Evolutionary conservation across 2,329 filamentous ascomycete genomes (phyloP).

Genomic region (Hypoxylon sp.): DNA sequence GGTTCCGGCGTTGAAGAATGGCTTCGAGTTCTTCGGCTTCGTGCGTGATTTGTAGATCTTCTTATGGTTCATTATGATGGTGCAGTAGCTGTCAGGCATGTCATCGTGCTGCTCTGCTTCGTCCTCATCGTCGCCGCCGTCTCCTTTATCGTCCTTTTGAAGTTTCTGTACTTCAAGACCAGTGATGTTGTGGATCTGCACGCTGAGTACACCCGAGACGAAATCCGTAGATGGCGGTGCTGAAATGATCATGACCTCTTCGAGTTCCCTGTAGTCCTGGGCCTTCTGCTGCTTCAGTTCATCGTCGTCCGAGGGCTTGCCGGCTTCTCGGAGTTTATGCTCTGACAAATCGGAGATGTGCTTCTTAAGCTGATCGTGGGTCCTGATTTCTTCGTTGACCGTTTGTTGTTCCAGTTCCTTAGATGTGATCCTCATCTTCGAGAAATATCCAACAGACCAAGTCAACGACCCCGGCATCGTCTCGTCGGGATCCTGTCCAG

Average conservation of each 20-base stretch:
- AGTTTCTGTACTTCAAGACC: conserved; percentile 69
- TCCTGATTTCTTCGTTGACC: conserved; percentile 64
- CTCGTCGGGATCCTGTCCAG: conserved; percentile 70
- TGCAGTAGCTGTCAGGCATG: conserved; percentile 76
- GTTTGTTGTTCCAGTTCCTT: conserved; percentile 70
- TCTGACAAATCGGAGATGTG: conserved; percentile 64
- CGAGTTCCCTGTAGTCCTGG: conserved; percentile 69
- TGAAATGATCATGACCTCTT: conserved; percentile 72
- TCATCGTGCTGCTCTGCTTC: conserved; percentile 69
- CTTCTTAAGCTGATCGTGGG: conserved; percentile 65
- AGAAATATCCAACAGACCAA: conserved; percentile 77
- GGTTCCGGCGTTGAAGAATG: conserved; percentile 80
- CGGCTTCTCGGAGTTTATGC: conserved; percentile 72
- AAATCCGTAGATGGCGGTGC: conserved; percentile 70
- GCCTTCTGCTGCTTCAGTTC: conserved; percentile 74
- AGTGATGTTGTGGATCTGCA: conserved; percentile 78
- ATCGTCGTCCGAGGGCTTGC: conserved; percentile 61
- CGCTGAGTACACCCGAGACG: conserved; percentile 71
- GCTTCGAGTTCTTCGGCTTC: conserved; percentile 80
- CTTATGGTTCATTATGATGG: conserved; percentile 75
- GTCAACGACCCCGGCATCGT: conserved; percentile 73
- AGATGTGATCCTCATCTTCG: conserved; percentile 70
- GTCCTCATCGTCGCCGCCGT: conserved; percentile 59
- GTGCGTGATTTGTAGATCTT: conserved; percentile 75
- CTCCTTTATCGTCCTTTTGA: conserved; percentile 62